Base-by-base conservation (phyloP, 2,329 filamentous ascomycete species). In the Chalaropsis thielavioides region DNA sequence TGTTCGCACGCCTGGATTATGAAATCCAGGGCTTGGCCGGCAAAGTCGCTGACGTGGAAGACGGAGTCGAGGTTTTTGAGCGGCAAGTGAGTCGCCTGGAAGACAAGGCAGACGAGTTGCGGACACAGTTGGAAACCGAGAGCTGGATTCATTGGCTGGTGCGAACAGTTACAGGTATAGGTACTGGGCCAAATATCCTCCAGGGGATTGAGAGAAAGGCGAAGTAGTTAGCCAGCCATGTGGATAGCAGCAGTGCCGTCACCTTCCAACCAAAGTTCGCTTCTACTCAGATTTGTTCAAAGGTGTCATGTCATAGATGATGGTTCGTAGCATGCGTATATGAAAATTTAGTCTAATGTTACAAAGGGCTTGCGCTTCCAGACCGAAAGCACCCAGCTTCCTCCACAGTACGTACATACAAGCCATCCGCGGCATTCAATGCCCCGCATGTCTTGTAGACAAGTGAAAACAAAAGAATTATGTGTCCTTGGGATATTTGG, bases 1-100 rank as follows among this genome's bases (percentile, higher is more conserved):
- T 95, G 46, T 84, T 87, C 2, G 90, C 90, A 22, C 92, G 92
- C 74, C 79, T 97, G 64, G 92, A 97, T 71, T 97, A 97, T 74
- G 92, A 96, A 77, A 86, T 96, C 68, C 83, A 87, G 67, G 84
- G 85, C 17, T 77, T 97, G n/a, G 80, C 85, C 61, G 84, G 86
- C 60, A 90, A 90, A 70, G 87, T 96, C 10, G 82, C 89, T 70
- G 92, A 97, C 71, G 88, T 96, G 8, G 91, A 96, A 71, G 88
- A 90, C 68, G 89, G 88, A 0, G 84, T 95, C 0, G 77, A 76
- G 11, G 87, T 91, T 68, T 95, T 95, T 73, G 89, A 92, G 74
- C 80, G 83, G 61, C 88, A 92, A 73, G 88, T 94, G 1, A 77
- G 81, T 58, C 86, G 89, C 64, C 81, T 90, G 61, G 89, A 88